These are phyloP conservation scores for Stevia rebaudiana DNA, from an alignment of 140 eudicot species.

Conservation along the genomic window DNA sequence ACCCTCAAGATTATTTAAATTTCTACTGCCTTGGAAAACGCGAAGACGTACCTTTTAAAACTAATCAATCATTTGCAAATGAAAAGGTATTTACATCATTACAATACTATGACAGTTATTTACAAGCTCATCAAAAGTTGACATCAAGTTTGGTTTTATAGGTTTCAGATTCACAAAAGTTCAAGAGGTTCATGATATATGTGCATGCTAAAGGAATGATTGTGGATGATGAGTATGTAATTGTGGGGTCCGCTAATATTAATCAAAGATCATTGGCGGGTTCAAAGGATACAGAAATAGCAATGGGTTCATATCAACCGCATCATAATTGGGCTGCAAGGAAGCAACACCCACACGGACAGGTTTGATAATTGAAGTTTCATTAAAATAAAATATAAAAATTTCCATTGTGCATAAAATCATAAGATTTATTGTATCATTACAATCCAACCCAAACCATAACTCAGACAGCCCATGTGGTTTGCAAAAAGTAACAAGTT, in stretches of 20 bases:
- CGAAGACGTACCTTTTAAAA: slow-evolving; percentile 45
- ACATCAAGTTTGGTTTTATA: slow-evolving; percentile 18
- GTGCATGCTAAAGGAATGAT: slow-evolving; percentile 89
- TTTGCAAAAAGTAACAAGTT: too few relatives aligned
- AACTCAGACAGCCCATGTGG: too few relatives aligned
- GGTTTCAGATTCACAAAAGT: slow-evolving; percentile 58
- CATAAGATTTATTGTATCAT: not conserved
- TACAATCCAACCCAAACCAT: not conserved
- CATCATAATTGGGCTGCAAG: slow-evolving; percentile 58
- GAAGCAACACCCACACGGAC: slow-evolving; percentile 61
- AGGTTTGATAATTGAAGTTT: slow-evolving; percentile 31
- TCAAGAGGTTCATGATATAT: slow-evolving; percentile 67
- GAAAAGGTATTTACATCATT: slow-evolving; percentile 24
- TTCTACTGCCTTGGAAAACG: slow-evolving; percentile 93
- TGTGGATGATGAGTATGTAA: slow-evolving; percentile 71
- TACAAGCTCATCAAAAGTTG: slow-evolving; percentile 5
- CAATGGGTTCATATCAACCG: slow-evolving; percentile 88
- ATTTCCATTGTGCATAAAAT: not conserved
- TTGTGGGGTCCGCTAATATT: slow-evolving; percentile 74
- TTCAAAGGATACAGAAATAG: slow-evolving; percentile 79
- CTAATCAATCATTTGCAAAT: slow-evolving; percentile 35
- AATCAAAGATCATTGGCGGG: slow-evolving; percentile 80
- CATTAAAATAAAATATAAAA: not conserved
- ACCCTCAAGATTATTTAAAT: slow-evolving; percentile 77
- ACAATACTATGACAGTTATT: not conserved